A percentile compares a stretch with the other conserved stretches of the same genome.
Conservation (phyloP, 2,329 filamentous ascomycete species). For the Penicillium fuscoglaucum region DNA sequence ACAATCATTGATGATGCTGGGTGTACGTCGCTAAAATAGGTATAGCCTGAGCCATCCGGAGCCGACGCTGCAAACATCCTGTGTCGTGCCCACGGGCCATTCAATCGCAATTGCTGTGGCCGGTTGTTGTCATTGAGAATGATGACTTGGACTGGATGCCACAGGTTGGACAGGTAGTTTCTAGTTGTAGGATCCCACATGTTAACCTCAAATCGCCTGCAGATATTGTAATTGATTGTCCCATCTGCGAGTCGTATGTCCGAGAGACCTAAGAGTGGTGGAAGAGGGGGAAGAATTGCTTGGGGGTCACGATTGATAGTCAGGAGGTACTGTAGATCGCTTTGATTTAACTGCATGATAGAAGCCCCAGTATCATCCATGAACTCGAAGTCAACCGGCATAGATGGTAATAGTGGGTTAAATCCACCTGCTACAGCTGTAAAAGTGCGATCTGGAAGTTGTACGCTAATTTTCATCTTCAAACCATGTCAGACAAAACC, state of each 20-base stretch:
- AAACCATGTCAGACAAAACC: background rate
- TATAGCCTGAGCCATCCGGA: background rate
- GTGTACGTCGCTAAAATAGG: background rate
- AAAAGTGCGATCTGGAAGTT: too few species aligned
- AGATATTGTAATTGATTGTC: accelerated
- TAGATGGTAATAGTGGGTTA: too few species aligned
- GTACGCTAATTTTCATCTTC: background rate
- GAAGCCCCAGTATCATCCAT: too few species aligned
- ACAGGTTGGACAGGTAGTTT: background rate
- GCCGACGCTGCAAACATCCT: background rate
- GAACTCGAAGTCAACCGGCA: too few species aligned
- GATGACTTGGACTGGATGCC: background rate
- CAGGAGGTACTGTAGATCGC: too few species aligned
- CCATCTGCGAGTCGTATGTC: accelerated
- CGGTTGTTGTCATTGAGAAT: background rate
- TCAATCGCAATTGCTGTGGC: accelerated
- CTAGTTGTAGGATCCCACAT: accelerated
- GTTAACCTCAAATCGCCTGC: background rate
- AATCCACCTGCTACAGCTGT: too few species aligned
- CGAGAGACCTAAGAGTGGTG: background rate
- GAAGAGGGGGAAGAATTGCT: background rate
- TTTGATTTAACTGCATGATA: too few species aligned
- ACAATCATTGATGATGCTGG: background rate
- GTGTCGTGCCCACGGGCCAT: background rate
- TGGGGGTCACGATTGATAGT: background rate